These are phyloP conservation scores for Zygnema circumcarinatum DNA, from an alignment of 139 green algal genomes.

Conservation along the genomic window DNA sequence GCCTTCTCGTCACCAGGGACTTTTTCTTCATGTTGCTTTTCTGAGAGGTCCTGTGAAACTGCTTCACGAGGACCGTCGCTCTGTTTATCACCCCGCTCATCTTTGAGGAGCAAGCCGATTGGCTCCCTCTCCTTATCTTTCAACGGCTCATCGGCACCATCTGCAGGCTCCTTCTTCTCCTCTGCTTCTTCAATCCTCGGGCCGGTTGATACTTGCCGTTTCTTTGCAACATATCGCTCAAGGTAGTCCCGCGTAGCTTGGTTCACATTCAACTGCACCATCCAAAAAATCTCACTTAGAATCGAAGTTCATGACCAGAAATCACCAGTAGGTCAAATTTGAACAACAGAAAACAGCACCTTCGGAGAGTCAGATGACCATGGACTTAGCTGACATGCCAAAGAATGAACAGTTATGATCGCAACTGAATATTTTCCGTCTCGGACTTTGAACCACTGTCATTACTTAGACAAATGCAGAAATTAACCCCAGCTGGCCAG, in stretches of 20 bases:
- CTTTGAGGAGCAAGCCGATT: background rate
- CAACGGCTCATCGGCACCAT: background rate
- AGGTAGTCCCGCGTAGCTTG: constrained; percentile 62
- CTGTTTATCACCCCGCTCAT: background rate
- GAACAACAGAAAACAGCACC: too few species aligned
- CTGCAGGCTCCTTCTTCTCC: background rate
- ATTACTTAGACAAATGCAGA: too few species aligned
- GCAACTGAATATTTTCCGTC: too few species aligned
- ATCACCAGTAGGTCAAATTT: background rate
- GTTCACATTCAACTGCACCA: constrained; percentile 63
- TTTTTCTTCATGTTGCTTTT: background rate
- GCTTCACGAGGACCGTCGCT: background rate
- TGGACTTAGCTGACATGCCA: too few species aligned
- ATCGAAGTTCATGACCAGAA: background rate
- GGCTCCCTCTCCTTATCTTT: background rate
- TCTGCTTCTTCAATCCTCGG: background rate
- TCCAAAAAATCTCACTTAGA: background rate
- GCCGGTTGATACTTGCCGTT: background rate
- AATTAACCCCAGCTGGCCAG: too few species aligned
- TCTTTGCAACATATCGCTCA: constrained; percentile 56
- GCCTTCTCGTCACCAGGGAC: background rate
- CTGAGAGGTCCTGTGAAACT: background rate
- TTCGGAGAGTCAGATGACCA: too few species aligned
- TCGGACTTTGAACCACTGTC: too few species aligned
- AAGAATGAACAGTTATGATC: too few species aligned